phyloP scores from a whole-genome alignment of 2,329 filamentous ascomycete genomes.

The Chalaropsis ovoidea region DNA sequence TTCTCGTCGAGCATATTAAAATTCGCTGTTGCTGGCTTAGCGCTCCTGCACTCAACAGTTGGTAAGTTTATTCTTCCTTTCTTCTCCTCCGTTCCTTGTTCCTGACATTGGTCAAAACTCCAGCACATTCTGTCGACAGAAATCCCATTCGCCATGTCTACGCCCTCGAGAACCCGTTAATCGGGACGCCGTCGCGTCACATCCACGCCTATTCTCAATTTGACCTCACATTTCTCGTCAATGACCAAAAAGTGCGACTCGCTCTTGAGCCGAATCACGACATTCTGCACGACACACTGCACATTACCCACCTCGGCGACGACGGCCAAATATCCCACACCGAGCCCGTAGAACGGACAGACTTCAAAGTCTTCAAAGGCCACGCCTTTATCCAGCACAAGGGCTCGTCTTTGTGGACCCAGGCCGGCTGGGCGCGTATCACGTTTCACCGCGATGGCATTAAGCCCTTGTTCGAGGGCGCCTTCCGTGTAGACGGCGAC shows the following conservation, averaged over 20 bases:
- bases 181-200: slow-evolving; percentile 68
- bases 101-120: slow-evolving; percentile 15
- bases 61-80: slow-evolving; percentile 18
- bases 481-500: slow-evolving; percentile 69
- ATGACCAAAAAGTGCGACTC: slow-evolving; percentile 64
- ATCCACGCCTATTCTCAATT: slow-evolving; percentile 75
- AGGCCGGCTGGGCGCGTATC: slow-evolving; percentile 79
- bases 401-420: slow-evolving; percentile 57
- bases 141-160: slow-evolving; percentile 68
- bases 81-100: background rate
- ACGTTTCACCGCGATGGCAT: slow-evolving; percentile 65
- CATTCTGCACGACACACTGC: slow-evolving; percentile 66
- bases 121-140: slow-evolving; percentile 61
- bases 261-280: slow-evolving; percentile 84
- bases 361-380: slow-evolving; percentile 79
- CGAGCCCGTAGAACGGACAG: slow-evolving; percentile 60
- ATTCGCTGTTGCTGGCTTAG: slow-evolving; percentile 15
- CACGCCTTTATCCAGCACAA: slow-evolving; percentile 58
- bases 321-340: slow-evolving; percentile 58
- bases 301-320: slow-evolving; percentile 58
- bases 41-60: slow-evolving; percentile 21
- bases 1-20: slow-evolving; percentile 14
- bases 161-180: slow-evolving; percentile 60
- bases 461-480: slow-evolving; percentile 77
- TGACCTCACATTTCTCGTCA: slow-evolving; percentile 70